phyloP scores from a whole-genome alignment of 2,329 filamentous ascomycete genomes.

The Xylaria sp. region DNA sequence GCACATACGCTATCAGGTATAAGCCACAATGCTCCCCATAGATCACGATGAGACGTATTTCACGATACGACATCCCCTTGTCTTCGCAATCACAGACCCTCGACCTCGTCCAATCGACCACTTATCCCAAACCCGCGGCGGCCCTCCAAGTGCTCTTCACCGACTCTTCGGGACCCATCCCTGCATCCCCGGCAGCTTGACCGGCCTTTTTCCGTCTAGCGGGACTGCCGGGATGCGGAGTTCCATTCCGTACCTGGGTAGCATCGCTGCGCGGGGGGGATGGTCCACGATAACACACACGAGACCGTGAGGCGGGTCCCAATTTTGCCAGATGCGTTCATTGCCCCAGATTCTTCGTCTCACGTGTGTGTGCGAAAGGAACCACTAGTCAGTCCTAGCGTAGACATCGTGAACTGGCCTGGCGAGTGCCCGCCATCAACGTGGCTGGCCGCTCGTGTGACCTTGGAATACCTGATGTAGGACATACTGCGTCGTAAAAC shows the following conservation, averaged over 20 bases:
- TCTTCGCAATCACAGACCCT: not conserved
- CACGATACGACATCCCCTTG: conserved; percentile 5
- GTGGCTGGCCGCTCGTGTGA: conserved; percentile 24
- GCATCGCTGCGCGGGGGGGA: conserved; percentile 12
- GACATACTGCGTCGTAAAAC: conserved; percentile 27
- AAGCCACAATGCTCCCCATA: conserved; percentile 19
- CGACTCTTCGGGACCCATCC: conserved; percentile 35
- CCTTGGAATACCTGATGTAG: not conserved
- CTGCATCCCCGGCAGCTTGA: conserved; percentile 24
- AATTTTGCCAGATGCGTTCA: conserved; percentile 3
- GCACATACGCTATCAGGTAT: not conserved
- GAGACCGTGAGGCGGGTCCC: conserved; percentile 25
- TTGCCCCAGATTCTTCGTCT: not conserved
- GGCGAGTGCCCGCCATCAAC: not conserved
- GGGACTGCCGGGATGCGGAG: conserved; percentile 29
- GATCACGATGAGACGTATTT: conserved; percentile 1
- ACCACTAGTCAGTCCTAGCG: not conserved
- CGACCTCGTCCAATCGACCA: conserved; percentile 16
- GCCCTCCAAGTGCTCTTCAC: conserved; percentile 24
- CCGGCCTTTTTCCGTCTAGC: conserved; percentile 29
- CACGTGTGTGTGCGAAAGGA: conserved; percentile 17
- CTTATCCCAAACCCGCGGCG: conserved; percentile 2
- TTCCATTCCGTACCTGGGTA: conserved; percentile 16
- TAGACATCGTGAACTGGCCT: conserved; percentile 21
- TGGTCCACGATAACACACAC: conserved; percentile 19